A percentile compares a stretch with the other conserved stretches of the same genome.
These are phyloP conservation scores for Juglanconis sp. DNA, from an alignment of 2,329 filamentous ascomycete genomes.

Conservation along the genomic window DNA sequence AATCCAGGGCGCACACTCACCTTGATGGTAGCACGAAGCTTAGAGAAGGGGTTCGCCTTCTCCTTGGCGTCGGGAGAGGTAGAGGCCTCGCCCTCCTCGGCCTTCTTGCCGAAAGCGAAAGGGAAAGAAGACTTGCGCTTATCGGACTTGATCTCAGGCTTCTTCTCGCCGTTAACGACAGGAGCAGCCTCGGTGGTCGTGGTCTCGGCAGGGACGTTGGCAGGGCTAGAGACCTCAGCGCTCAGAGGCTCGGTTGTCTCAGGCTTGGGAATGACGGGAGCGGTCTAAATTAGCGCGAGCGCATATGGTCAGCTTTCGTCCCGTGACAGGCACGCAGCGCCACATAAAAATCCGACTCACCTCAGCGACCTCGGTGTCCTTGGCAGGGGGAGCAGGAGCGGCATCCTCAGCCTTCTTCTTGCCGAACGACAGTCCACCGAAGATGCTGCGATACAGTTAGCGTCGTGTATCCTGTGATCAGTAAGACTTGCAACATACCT, in stretches of 20 bases:
- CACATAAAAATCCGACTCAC: not conserved
- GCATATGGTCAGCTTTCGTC: not conserved
- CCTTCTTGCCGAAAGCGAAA: slow-evolving; percentile 79
- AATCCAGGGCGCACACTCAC: slow-evolving; percentile 3
- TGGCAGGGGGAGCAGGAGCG: slow-evolving; percentile 37
- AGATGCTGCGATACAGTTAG: slow-evolving; percentile 40
- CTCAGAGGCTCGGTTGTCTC: slow-evolving; percentile 55
- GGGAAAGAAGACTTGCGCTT: slow-evolving; percentile 79
- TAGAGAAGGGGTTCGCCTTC: slow-evolving; percentile 57
- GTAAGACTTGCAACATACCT: slow-evolving; percentile 35
- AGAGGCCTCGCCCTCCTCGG: slow-evolving; percentile 53
- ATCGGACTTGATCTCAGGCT: slow-evolving; percentile 59
- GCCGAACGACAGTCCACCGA: slow-evolving; percentile 52
- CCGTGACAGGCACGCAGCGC: not conserved
- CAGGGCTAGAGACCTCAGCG: slow-evolving; percentile 49
- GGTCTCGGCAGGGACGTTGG: slow-evolving; percentile 45
- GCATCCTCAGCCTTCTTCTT: slow-evolving; percentile 55
- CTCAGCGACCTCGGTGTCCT: slow-evolving; percentile 47
- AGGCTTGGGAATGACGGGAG: slow-evolving; percentile 58
- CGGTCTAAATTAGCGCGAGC: slow-evolving; percentile 28
- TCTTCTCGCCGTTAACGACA: slow-evolving; percentile 54
- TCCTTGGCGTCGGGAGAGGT: slow-evolving; percentile 43
- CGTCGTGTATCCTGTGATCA: not conserved
- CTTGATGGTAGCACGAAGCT: slow-evolving; percentile 58
- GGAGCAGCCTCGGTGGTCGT: slow-evolving; percentile 42